Conservation (phyloP, 1,284 basidiomycete species). For the Leccinum fallax region DNA sequence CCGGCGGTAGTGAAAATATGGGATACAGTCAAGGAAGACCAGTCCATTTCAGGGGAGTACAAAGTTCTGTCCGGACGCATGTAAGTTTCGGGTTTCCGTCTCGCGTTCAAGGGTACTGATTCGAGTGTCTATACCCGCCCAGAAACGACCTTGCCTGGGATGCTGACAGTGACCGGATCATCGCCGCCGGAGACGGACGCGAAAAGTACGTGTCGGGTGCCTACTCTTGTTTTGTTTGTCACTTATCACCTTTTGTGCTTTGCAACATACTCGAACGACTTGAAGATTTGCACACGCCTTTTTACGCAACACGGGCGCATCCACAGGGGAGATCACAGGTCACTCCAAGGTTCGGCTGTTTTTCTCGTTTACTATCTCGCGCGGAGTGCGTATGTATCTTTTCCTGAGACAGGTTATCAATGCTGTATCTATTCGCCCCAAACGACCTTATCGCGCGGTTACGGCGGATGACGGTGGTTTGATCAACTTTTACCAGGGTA, state of each 20-base stretch:
- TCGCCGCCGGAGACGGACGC: constrained; percentile 94
- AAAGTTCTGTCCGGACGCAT: constrained; percentile 83
- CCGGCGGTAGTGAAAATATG: constrained; percentile 75
- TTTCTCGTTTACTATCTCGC: not conserved
- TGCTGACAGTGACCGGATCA: constrained; percentile 93
- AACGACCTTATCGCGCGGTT: constrained; percentile 90
- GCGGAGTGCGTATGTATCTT: not conserved
- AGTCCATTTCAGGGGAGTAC: constrained; percentile 83
- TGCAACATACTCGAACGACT: not conserved
- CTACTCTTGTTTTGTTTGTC: not conserved
- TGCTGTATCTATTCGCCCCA: constrained; percentile 86
- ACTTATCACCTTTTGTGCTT: not conserved
- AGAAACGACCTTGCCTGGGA: constrained; percentile 97
- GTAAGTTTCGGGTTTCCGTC: constrained; percentile 43
- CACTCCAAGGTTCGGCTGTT: constrained; percentile 75
- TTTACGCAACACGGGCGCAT: constrained; percentile 86
- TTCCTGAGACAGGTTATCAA: constrained; percentile 67
- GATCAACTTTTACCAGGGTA: constrained; percentile 83
- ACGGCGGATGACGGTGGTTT: constrained; percentile 84
- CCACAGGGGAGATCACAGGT: constrained; percentile 91
- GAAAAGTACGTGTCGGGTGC: constrained; percentile 64
- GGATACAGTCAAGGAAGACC: constrained; percentile 91
- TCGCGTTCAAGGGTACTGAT: constrained; percentile 2
- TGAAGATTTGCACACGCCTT: constrained; percentile 84
- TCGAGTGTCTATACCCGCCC: not conserved